Evolutionary conservation across 2,329 filamentous ascomycete genomes (phyloP), one percentile per base, ranked within the genome.

Genomic region (Penicillium capsulatum): DNA sequence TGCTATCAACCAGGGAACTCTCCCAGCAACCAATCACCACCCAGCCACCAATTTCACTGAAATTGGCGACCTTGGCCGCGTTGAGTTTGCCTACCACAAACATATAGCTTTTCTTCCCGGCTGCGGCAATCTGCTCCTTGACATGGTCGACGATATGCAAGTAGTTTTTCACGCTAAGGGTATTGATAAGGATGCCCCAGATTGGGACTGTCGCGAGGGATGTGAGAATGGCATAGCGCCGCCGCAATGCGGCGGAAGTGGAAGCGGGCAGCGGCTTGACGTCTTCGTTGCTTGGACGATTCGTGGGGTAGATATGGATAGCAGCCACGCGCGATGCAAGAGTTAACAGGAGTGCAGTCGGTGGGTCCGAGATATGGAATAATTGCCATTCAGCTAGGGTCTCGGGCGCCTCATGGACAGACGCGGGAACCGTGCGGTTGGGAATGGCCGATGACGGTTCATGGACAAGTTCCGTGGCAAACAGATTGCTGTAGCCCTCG

Each of bases 11-110:
- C 35, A 97, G 70, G 44, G 86, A 88, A 63, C 90, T 95, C 68
- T 98, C 92, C 92, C 92, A 98, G 66, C 92, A 98, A 2, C 92
- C 91, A 7, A 98, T 86, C 0, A 97, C 89, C 0, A 97, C 89
- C 92, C 92, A 98, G 11, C 89, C 91, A 30, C 89, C 91, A 4
- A 98, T 80, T 64, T 98, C 92, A 42, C 84, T 80, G 67, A 98
- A 98, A 65, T 98, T 98, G 34, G 92, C 92, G 15, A 98, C 75
- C 64, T 98, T 98, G 26, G 90, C 91, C 0, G 90, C 83, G 59
- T 97, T 98, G 17, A 98, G 74, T 64, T 97, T 97, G 43, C 92
- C 92, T 0, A 98, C 92, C 2, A 98, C 92, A 33, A 98, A 87
- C 2, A 91, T 87, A 64, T 98, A 98, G 61, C 80, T 85, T 70